These are phyloP conservation scores for Rhodofomes roseus DNA, from an alignment of 1,284 basidiomycete genomes.

Conservation along the genomic window DNA sequence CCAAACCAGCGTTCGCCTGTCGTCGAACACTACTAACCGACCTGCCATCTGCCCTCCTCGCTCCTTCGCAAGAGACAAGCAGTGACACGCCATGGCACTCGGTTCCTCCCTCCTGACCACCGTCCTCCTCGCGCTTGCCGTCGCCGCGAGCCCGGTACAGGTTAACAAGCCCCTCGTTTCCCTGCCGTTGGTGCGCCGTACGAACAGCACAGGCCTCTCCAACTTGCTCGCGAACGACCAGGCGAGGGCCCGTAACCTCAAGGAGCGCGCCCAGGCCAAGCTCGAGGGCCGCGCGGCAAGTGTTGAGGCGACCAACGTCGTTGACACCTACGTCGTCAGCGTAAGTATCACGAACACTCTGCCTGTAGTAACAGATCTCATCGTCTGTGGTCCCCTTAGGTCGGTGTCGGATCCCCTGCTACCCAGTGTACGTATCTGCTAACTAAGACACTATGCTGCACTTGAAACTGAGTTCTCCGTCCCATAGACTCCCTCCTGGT, in stretches of 20 bases:
- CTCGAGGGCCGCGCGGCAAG: constrained; percentile 14
- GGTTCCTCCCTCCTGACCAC: constrained; percentile 13
- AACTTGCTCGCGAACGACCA: constrained; percentile 22
- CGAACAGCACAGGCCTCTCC: constrained; percentile 41
- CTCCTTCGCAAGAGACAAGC: too few species aligned
- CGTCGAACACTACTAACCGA: not conserved
- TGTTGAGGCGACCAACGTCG: constrained; percentile 38
- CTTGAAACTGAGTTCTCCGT: not conserved
- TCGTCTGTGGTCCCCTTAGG: constrained; percentile 20
- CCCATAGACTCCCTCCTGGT: constrained; percentile 25
- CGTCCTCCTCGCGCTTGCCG: constrained; percentile 37
- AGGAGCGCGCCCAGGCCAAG: constrained; percentile 14
- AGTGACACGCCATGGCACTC: not conserved
- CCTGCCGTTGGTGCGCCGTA: constrained; percentile 43
- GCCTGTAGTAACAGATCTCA: not conserved
- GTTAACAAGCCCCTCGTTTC: constrained; percentile 36
- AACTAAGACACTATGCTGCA: not conserved
- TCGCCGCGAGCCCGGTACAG: constrained; percentile 43
- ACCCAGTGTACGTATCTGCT: constrained; percentile 25
- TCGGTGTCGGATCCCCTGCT: constrained; percentile 33
- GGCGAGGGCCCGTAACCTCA: constrained; percentile 19
- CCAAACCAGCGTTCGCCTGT: not conserved
- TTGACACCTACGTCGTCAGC: constrained; percentile 25
- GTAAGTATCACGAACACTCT: constrained; percentile 12
- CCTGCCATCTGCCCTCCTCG: not conserved